These are phyloP conservation scores for Macaranga tanarius DNA, from an alignment of 441 rosid species.

Conservation along the genomic window DNA sequence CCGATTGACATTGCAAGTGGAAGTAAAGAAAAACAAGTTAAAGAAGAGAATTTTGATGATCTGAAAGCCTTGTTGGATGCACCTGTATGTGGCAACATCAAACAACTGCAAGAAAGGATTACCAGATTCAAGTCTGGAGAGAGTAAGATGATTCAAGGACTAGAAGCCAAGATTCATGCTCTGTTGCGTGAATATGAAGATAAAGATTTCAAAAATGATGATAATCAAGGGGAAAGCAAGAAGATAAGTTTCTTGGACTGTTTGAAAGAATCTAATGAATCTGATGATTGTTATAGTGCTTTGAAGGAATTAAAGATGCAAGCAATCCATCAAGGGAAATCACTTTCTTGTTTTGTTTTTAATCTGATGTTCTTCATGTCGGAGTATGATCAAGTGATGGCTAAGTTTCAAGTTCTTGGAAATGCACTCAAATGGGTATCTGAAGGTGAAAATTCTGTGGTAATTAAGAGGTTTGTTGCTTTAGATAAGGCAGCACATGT, in stretches of 20 bases:
- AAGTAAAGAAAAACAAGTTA: no score
- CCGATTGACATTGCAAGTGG: no score
- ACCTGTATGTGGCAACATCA: background rate
- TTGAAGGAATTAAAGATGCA: background rate
- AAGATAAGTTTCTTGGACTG: background rate
- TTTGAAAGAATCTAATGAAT: background rate
- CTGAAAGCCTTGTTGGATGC: background rate
- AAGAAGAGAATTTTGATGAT: background rate
- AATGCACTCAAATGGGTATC: background rate
- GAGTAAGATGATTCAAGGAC: background rate
- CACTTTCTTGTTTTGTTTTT: no score
- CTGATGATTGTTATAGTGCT: background rate
- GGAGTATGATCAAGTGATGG: background rate
- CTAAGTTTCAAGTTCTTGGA: background rate
- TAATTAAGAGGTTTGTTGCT: background rate
- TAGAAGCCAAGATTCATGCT: background rate
- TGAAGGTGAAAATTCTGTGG: no score
- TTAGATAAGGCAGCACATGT: background rate
- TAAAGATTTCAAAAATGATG: background rate
- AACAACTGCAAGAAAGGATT: background rate
- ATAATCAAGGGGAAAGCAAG: background rate
- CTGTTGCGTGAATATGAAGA: background rate
- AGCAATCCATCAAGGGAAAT: background rate
- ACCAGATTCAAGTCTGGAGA: background rate
- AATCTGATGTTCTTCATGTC: no score